Evolutionary conservation across 2,329 filamentous ascomycete species (phyloP).

Genomic region (Hypomyces perniciosus): DNA sequence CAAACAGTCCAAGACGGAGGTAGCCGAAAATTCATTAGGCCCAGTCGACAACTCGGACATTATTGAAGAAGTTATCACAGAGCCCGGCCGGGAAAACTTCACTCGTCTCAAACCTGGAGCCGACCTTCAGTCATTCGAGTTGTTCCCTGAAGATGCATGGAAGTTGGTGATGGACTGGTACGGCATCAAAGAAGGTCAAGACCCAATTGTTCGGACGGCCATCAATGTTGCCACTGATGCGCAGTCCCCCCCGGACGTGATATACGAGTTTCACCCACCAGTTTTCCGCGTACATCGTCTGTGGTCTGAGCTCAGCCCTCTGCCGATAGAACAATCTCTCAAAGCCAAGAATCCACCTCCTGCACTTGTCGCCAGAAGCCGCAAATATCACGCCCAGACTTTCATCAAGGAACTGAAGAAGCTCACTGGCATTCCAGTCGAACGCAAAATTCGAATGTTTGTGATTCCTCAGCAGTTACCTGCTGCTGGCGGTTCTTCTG

Average conservation of each 20-base stretch:
- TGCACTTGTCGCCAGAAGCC: constrained; percentile 63
- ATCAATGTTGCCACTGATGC: constrained; percentile 66
- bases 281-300: constrained; percentile 81
- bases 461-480: constrained; percentile 46
- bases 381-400: constrained; percentile 61
- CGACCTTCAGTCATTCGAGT: constrained; percentile 64
- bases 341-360: constrained; percentile 58
- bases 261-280: constrained; percentile 79
- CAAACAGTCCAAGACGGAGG: constrained; percentile 52
- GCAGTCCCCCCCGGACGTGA: constrained; percentile 54
- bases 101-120: constrained; percentile 67
- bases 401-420: constrained; percentile 72
- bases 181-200: constrained; percentile 62
- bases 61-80: constrained; percentile 54
- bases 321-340: constrained; percentile 51
- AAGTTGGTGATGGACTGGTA: constrained; percentile 77
- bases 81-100: constrained; percentile 50
- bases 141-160: constrained; percentile 78
- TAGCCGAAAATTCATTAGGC: constrained; percentile 58
- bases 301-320: constrained; percentile 52
- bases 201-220: constrained; percentile 67
- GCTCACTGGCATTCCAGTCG: constrained; percentile 58
- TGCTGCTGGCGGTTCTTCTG: constrained; percentile 27
- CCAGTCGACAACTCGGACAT: constrained; percentile 85
- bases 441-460: constrained; percentile 74